These are phyloP conservation scores for Trichoderma virens DNA, from an alignment of 495 filamentous ascomycete species.

Conservation along the genomic window DNA sequence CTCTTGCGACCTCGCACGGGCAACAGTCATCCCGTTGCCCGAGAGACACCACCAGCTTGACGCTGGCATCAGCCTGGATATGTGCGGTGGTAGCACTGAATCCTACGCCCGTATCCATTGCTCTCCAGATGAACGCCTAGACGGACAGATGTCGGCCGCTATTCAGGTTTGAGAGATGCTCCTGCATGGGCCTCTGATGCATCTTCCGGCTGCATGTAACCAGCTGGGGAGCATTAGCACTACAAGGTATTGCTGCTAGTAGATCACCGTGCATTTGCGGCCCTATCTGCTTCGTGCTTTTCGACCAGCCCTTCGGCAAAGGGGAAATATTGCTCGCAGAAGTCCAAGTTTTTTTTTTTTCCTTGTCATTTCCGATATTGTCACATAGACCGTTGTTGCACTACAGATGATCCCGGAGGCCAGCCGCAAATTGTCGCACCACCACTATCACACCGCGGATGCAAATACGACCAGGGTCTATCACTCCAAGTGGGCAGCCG, in stretches of 20 bases:
- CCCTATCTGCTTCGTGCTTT: not conserved
- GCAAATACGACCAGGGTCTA: not conserved
- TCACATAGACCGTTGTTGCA: not conserved
- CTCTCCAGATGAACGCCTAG: not conserved
- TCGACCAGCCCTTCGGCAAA: not conserved
- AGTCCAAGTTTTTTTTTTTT: not conserved
- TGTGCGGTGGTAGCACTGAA: not conserved
- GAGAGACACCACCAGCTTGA: slow-evolving; percentile 1
- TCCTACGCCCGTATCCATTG: not conserved
- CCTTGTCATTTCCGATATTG: not conserved
- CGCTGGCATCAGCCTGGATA: not conserved
- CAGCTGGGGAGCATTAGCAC: not conserved
- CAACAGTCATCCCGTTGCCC: not conserved
- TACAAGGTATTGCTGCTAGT: not conserved
- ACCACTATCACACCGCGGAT: slow-evolving; percentile 4
- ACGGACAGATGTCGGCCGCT: slow-evolving; percentile 3
- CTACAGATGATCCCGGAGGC: not conserved
- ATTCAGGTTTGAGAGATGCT: not conserved
- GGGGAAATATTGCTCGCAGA: not conserved
- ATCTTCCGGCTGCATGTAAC: slow-evolving; percentile 2
- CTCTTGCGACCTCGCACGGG: slow-evolving; percentile 1
- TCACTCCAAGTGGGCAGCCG: not conserved
- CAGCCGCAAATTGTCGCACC: slow-evolving; percentile 8
- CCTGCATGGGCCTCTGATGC: not conserved
- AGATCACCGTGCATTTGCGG: not conserved